phyloP scores from a whole-genome alignment of 108 stramenopile genomes.

The Cyclotella choctawhatcheeana region DNA sequence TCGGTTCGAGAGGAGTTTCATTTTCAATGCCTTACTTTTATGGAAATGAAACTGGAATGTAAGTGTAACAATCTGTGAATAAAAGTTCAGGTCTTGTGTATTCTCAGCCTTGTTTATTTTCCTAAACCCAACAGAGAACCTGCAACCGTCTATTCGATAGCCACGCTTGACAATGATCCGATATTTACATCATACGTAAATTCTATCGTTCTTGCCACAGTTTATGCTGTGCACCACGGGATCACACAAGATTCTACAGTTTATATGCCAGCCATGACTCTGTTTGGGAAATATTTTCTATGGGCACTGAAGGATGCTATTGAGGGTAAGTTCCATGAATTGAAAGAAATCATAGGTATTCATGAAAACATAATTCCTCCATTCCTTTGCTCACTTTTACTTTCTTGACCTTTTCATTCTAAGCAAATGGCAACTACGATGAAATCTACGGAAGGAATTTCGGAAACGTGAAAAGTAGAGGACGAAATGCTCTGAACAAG shows the following conservation, averaged over 20 bases:
- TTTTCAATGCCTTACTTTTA: constrained; percentile 53
- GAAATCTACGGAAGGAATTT: constrained; percentile 1
- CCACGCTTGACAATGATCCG: constrained; percentile 49
- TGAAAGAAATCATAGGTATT: neutral
- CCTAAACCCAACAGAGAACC: constrained; percentile 12
- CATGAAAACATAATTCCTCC: neutral
- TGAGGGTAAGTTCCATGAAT: too few species aligned
- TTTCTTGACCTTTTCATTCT: neutral
- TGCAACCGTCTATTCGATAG: constrained; percentile 34
- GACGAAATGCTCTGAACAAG: constrained; percentile 15
- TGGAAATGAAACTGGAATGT: constrained; percentile 28
- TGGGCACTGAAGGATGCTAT: constrained; percentile 13
- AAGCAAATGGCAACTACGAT: constrained; percentile 12
- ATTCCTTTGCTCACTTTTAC: neutral
- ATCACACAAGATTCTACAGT: constrained; percentile 24
- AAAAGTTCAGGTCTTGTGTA: neutral
- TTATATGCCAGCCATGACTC: constrained; percentile 36
- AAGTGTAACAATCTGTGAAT: neutral
- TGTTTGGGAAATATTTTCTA: constrained; percentile 29
- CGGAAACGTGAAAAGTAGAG: neutral
- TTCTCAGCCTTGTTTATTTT: neutral
- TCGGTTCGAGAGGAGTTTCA: too few species aligned
- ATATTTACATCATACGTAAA: constrained; percentile 57
- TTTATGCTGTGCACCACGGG: constrained; percentile 50
- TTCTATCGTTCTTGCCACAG: constrained; percentile 46